Conservation (phyloP, 768 basidiomycete genomes). For the Paxillus involutus region DNA sequence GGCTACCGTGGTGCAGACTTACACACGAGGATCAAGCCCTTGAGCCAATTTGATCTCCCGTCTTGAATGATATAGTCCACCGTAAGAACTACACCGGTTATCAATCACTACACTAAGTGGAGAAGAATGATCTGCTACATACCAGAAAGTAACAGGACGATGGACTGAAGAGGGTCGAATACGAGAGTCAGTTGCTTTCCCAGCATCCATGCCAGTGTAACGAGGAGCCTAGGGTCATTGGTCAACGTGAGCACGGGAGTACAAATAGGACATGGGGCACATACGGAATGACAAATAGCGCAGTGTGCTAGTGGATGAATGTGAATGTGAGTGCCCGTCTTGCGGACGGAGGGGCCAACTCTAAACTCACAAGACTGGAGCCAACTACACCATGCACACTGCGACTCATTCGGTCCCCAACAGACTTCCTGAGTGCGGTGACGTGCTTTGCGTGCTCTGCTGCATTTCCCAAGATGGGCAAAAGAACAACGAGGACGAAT, state of each 20-base stretch:
- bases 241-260: slow-evolving; percentile 7
- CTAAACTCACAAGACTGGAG: slow-evolving; percentile 65
- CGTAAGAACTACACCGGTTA: slow-evolving; percentile 53
- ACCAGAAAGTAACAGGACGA: slow-evolving; percentile 21
- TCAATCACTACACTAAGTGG: neutral
- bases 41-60: slow-evolving; percentile 91
- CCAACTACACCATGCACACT: slow-evolving; percentile 90
- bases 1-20: slow-evolving; percentile 11
- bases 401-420: slow-evolving; percentile 86
- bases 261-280: slow-evolving; percentile 19
- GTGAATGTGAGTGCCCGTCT: neutral
- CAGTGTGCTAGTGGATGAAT: slow-evolving; percentile 56
- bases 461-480: slow-evolving; percentile 91
- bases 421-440: slow-evolving; percentile 88
- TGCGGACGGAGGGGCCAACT: neutral
- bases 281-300: slow-evolving; percentile 65
- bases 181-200: slow-evolving; percentile 77
- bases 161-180: slow-evolving; percentile 86
- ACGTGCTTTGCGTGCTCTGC: slow-evolving; percentile 73
- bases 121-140: slow-evolving; percentile 14
- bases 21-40: slow-evolving; percentile 82
- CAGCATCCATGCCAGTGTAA: slow-evolving; percentile 79
- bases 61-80: slow-evolving; percentile 86
- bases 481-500: slow-evolving; percentile 84
- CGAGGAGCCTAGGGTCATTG: slow-evolving; percentile 52